Conservation (phyloP, 1,284 basidiomycete genomes). For the Acaromyces ingoldii region DNA sequence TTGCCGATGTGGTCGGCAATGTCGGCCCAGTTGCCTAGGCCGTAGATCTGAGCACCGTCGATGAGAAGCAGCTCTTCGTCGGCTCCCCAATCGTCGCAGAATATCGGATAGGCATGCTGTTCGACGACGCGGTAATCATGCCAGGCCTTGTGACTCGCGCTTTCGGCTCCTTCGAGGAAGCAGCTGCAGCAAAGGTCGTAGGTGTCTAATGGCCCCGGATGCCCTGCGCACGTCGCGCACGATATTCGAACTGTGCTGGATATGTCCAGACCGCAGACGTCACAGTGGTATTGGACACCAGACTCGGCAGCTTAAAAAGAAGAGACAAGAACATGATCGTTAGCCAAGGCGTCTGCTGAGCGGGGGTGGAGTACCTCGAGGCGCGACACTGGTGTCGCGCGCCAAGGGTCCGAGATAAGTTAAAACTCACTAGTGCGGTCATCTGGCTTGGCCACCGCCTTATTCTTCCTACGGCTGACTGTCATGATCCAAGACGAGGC, state of each 20-base stretch:
- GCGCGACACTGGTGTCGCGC: too few relatives aligned
- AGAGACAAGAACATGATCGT: neutral
- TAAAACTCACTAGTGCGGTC: slow-evolving; percentile 25
- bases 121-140: slow-evolving; percentile 90
- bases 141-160: slow-evolving; percentile 75
- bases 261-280: slow-evolving; percentile 49
- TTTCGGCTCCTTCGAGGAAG: slow-evolving; percentile 87
- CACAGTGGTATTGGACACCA: slow-evolving; percentile 49
- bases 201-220: slow-evolving; percentile 2
- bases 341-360: too few relatives aligned
- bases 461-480: slow-evolving; percentile 50
- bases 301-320: slow-evolving; percentile 37
- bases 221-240: slow-evolving; percentile 49
- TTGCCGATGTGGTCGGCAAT: slow-evolving; percentile 94
- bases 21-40: slow-evolving; percentile 94
- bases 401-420: too few relatives aligned
- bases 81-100: slow-evolving; percentile 91
- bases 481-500: slow-evolving; percentile 32
- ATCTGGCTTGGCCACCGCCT: slow-evolving; percentile 37
- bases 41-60: slow-evolving; percentile 81
- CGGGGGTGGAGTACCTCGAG: too few relatives aligned
- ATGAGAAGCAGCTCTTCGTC: slow-evolving; percentile 93
- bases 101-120: slow-evolving; percentile 95
- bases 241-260: slow-evolving; percentile 48
- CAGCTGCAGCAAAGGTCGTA: slow-evolving; percentile 60